These are phyloP conservation scores for Mucor saturninus DNA, from an alignment of 371 early-diverging fungal species.

Conservation along the genomic window DNA sequence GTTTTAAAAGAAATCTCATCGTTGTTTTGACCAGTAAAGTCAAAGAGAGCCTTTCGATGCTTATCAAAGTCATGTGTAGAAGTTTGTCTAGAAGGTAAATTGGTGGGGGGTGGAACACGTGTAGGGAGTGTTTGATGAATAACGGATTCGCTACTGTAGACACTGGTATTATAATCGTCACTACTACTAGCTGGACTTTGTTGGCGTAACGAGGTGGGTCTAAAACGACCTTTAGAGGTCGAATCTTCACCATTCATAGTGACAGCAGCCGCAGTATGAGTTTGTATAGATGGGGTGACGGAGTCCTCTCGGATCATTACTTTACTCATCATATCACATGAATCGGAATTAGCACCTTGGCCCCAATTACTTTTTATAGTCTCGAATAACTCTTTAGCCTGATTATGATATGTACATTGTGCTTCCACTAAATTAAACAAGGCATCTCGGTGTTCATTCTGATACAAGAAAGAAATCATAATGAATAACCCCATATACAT, in stretches of 20 bases:
- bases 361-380: conserved; percentile 44
- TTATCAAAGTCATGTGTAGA: conserved; percentile 7
- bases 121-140: not conserved
- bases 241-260: not conserved
- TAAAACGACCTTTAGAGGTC: not conserved
- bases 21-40: conserved; percentile 66
- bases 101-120: conserved; percentile 13
- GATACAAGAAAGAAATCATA: not conserved
- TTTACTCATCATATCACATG: conserved; percentile 12
- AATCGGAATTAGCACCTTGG: conserved; percentile 20
- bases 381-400: conserved; percentile 50
- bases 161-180: conserved; percentile 1
- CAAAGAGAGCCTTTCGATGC: conserved; percentile 59
- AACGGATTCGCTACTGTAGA: not conserved
- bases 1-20: conserved; percentile 73
- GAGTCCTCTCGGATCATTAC: conserved; percentile 5
- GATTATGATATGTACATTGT: conserved; percentile 56
- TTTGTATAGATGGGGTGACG: not conserved
- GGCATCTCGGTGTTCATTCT: conserved; percentile 63
- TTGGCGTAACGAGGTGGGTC: not conserved
- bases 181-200: conserved; percentile 6
- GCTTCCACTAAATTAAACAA: conserved; percentile 61
- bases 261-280: too few species aligned
- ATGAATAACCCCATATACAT: too few species aligned
- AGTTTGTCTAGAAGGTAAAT: conserved; percentile 15